phyloP scores from a whole-genome alignment of 1,139 yeast genomes.

The Geotrichum cucujoidarum region DNA sequence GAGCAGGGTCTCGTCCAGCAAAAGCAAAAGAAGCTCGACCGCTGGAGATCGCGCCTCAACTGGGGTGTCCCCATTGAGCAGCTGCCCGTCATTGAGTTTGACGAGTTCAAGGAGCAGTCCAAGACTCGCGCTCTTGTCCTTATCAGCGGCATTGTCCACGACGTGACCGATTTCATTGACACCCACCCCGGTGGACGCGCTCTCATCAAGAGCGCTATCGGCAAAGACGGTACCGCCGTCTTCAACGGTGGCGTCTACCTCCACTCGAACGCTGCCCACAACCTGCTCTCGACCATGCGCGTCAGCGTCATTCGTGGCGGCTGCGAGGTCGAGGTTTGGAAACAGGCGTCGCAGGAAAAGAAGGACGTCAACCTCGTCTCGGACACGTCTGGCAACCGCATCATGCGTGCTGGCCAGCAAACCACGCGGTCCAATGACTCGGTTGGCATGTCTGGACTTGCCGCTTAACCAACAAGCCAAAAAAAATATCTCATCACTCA shows the following conservation, averaged over 20 bases:
- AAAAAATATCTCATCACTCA: no score
- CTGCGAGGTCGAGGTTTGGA: constrained; percentile 79
- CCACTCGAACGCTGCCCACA: constrained; percentile 96
- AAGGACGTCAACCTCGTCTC: constrained; percentile 47
- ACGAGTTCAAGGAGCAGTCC: constrained; percentile 69
- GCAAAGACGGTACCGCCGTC: constrained; percentile 95
- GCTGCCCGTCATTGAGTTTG: constrained; percentile 88
- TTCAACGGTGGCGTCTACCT: constrained; percentile 97
- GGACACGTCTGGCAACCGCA: constrained; percentile 48
- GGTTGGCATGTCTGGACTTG: constrained; percentile 34
- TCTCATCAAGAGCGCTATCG: constrained; percentile 75
- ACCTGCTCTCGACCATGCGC: constrained; percentile 90
- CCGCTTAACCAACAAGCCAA: constrained; percentile 32
- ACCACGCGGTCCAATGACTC: constrained; percentile 41
- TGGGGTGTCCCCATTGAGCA: constrained; percentile 89
- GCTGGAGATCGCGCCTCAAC: constrained; percentile 67
- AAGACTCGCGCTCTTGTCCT: constrained; percentile 61
- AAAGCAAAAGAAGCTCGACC: constrained; percentile 90
- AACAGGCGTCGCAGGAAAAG: constrained; percentile 23
- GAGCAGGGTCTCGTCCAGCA: constrained; percentile 96
- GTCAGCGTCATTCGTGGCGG: constrained; percentile 90
- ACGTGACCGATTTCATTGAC: constrained; percentile 74
- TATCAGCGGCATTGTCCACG: constrained; percentile 92
- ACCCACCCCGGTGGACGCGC: constrained; percentile 99
- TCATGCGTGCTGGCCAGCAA: constrained; percentile 58